Conservation (phyloP, 257 asterid genomes). For the Solanum boliviense region DNA sequence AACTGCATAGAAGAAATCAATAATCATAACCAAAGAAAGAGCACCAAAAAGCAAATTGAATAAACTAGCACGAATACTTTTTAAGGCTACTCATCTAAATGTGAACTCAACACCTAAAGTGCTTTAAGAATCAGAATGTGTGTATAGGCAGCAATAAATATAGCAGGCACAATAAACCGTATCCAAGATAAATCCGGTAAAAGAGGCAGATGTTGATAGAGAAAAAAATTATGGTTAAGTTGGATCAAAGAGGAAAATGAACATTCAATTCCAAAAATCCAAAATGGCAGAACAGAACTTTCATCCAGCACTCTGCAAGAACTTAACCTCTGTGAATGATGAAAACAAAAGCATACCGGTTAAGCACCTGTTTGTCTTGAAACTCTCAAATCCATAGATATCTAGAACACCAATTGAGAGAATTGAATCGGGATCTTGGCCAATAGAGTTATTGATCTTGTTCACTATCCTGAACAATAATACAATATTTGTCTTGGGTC, state of each 20-base stretch:
- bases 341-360: conserved; percentile 89
- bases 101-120: background rate
- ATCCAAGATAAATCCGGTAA: background rate
- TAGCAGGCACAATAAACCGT: background rate
- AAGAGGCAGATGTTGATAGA: background rate
- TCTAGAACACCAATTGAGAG: conserved; percentile 84
- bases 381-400: conserved; percentile 95
- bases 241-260: background rate
- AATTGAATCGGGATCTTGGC: conserved; percentile 76
- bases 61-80: background rate
- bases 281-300: background rate
- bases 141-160: background rate
- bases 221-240: background rate
- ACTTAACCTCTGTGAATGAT: conserved; percentile 36
- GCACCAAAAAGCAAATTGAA: background rate
- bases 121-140: background rate
- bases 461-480: conserved; percentile 64
- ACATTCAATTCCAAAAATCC: background rate
- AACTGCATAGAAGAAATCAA: conserved; percentile 43
- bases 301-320: conserved; percentile 28
- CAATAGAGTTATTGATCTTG: conserved; percentile 76
- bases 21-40: background rate
- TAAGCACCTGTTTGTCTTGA: conserved; percentile 99
- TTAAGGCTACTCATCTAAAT: background rate
- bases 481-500: background rate